Percentiles rank a stretch among this genome's conserved stretches.
Conservation (phyloP, 306 rosid genomes). For the Gynostemma pentaphyllum region DNA sequence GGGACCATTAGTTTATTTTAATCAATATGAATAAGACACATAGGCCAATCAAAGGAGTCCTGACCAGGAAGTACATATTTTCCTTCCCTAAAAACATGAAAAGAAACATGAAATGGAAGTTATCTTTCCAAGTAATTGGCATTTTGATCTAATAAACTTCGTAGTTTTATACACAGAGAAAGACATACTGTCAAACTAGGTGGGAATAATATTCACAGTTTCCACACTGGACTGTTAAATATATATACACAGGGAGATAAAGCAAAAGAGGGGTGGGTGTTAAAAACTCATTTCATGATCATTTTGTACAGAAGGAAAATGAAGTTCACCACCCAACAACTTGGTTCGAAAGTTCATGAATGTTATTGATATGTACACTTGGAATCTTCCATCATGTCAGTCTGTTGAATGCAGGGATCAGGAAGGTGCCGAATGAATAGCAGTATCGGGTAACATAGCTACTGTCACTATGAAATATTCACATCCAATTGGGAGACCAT, state of each 20-base stretch:
- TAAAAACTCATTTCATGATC: conserved; percentile 35
- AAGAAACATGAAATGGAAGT: no score
- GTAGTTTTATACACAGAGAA: neutral
- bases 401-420: conserved; percentile 76
- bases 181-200: neutral
- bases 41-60: no score
- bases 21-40: no score
- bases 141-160: neutral
- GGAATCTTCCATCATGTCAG: conserved; percentile 85
- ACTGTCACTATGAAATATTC: conserved; percentile 92
- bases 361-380: conserved; percentile 55
- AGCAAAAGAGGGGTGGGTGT: conserved; percentile 8
- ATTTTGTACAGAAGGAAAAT: conserved; percentile 45
- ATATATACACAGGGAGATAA: conserved; percentile 1
- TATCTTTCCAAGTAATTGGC: neutral
- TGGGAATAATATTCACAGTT: conserved; percentile 23
- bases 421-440: conserved; percentile 91
- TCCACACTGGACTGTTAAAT: neutral
- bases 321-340: conserved; percentile 36
- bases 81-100: neutral
- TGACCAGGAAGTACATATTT: no score
- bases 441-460: conserved; percentile 93
- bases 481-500: conserved; percentile 90
- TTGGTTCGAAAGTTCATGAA: conserved; percentile 23
- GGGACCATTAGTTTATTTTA: no score